These are phyloP conservation scores for Malus asiatica DNA, from an alignment of 306 rosid genomes.

Conservation along the genomic window DNA sequence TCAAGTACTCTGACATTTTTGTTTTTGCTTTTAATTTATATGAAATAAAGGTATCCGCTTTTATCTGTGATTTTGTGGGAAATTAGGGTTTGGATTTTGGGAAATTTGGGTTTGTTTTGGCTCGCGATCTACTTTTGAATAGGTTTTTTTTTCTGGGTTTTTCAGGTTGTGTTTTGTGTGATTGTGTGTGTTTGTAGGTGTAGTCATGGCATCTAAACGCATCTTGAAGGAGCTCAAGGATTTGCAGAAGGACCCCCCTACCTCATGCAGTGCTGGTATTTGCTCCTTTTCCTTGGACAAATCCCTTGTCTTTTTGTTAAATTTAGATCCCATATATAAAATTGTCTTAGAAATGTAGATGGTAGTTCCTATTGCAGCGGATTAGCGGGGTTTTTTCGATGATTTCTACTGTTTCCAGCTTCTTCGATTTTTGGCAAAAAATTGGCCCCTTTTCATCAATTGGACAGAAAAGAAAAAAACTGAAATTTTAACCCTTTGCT, in stretches of 20 bases:
- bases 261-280: slow-evolving; percentile 86
- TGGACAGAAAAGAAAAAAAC: not conserved
- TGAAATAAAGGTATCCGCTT: not conserved
- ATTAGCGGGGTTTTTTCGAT: not conserved
- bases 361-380: not conserved
- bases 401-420: not conserved
- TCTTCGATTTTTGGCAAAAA: not conserved
- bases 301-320: not conserved
- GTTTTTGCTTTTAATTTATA: not conserved
- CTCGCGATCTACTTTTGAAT: slow-evolving; percentile 24
- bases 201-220: slow-evolving; percentile 71
- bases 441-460: not conserved
- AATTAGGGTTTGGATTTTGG: not conserved
- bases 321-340: not conserved
- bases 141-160: not conserved
- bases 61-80: not conserved
- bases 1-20: not conserved
- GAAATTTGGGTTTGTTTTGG: not conserved
- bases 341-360: not conserved
- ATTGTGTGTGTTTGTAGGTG: not conserved
- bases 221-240: slow-evolving; percentile 86
- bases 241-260: slow-evolving; percentile 88
- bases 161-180: not conserved
- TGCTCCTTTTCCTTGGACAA: not conserved
- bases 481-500: not conserved